phyloP scores from a whole-genome alignment of 2,329 filamentous ascomycete genomes.

The Trichoderma sp. region DNA sequence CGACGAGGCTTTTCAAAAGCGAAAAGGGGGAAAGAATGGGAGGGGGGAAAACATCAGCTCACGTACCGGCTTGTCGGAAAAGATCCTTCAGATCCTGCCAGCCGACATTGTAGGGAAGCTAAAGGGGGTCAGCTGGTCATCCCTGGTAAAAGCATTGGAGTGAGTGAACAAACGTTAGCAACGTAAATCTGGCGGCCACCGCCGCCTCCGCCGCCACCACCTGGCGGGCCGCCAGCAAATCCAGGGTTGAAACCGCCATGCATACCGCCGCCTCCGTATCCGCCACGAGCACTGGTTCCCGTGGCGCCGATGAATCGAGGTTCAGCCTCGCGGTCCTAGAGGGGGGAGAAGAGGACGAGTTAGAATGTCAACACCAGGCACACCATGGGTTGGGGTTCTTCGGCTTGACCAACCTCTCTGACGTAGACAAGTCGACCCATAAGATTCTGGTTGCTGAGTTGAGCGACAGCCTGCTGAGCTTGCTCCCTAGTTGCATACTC shows the following conservation, averaged over 20 bases:
- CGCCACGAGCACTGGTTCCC: constrained; percentile 59
- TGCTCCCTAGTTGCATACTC: constrained; percentile 99
- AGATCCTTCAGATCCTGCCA: constrained; percentile 99
- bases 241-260: constrained; percentile 60
- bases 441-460: constrained; percentile 97
- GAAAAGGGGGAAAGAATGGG: too few species aligned
- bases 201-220: constrained; percentile 52
- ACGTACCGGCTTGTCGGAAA: constrained; percentile 95
- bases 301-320: constrained; percentile 87
- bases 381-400: background rate
- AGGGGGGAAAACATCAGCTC: background rate
- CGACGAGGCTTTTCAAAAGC: too few species aligned
- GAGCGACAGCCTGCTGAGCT: constrained; percentile 95
- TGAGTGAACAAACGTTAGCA: constrained; percentile 80
- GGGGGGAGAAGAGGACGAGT: constrained; percentile 2
- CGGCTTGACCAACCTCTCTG: constrained; percentile 72
- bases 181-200: constrained; percentile 90
- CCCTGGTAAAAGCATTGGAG: constrained; percentile 26
- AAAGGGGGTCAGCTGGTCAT: constrained; percentile 34
- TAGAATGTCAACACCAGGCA: constrained; percentile 3
- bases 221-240: constrained; percentile 49
- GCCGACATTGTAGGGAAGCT: constrained; percentile 96
- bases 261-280: constrained; percentile 57
- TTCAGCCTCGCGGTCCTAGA: constrained; percentile 93
- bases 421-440: constrained; percentile 99